Conservation (phyloP, 2,329 filamentous ascomycete species). For the Fusarium albosuccineum region DNA sequence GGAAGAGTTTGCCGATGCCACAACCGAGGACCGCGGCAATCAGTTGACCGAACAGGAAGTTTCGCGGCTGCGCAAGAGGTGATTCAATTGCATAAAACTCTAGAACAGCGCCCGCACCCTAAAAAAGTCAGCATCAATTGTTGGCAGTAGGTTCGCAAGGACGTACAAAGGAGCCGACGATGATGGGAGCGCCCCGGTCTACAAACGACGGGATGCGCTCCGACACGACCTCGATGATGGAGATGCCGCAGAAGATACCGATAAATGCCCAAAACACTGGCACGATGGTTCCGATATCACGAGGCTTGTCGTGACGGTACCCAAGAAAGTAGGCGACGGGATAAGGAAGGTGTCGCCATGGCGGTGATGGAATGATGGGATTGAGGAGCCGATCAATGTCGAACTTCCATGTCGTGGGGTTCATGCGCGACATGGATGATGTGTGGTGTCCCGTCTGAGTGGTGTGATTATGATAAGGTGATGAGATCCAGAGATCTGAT, state of each 20-base stretch:
- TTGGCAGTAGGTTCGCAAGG: neutral
- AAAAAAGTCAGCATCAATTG: neutral
- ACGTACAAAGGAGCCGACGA: slow-evolving; percentile 79
- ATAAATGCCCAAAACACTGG: slow-evolving; percentile 73
- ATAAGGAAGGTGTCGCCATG: slow-evolving; percentile 73
- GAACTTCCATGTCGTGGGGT: slow-evolving; percentile 65
- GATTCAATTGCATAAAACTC: slow-evolving; percentile 80
- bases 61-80: slow-evolving; percentile 79
- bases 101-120: slow-evolving; percentile 82
- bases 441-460: neutral
- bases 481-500: slow-evolving; percentile 16
- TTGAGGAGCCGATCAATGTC: slow-evolving; percentile 85
- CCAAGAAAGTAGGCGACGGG: slow-evolving; percentile 78
- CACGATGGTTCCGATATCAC: slow-evolving; percentile 67
- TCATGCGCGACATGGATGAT: slow-evolving; percentile 30
- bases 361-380: slow-evolving; percentile 74
- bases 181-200: slow-evolving; percentile 65
- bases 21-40: slow-evolving; percentile 73
- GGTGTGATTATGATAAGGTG: slow-evolving; percentile 1
- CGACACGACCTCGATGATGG: slow-evolving; percentile 70
- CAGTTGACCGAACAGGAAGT: slow-evolving; percentile 75
- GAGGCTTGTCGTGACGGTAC: slow-evolving; percentile 60
- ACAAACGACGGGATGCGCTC: slow-evolving; percentile 67
- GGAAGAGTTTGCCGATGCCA: slow-evolving; percentile 74
- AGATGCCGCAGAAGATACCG: slow-evolving; percentile 72